Evolutionary conservation across 1,284 basidiomycete genomes (phyloP).

Genomic region (Flammula alnicola): DNA sequence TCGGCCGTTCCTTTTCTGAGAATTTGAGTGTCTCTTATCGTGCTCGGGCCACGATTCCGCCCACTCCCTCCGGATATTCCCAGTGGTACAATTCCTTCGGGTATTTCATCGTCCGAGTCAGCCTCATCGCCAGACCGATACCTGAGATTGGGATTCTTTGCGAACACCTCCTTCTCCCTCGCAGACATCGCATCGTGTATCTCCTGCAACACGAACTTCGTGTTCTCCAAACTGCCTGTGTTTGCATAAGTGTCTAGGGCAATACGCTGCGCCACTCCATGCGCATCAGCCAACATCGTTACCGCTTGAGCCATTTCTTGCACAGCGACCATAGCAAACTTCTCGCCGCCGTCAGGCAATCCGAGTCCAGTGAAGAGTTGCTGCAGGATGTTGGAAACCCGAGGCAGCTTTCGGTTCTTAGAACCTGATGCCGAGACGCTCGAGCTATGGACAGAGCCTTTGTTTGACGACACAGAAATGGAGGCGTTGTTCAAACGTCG

Average conservation of each 20-base stretch:
- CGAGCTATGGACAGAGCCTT: not conserved
- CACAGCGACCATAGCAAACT: conserved; percentile 10
- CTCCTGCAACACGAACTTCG: conserved; percentile 26
- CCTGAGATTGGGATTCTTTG: conserved; percentile 14
- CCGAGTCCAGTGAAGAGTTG: too few relatives aligned
- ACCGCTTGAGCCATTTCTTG: conserved; percentile 8
- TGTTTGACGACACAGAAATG: not conserved
- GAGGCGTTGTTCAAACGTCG: conserved; percentile 2
- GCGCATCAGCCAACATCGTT: conserved; percentile 12
- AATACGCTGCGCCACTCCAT: conserved; percentile 28
- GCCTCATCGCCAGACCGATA: not conserved
- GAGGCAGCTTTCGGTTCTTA: too few relatives aligned
- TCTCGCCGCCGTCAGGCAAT: too few relatives aligned
- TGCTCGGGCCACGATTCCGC: not conserved
- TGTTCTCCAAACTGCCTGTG: conserved; percentile 28
- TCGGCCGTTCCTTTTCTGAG: conserved; percentile 3
- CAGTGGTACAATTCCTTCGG: conserved; percentile 18
- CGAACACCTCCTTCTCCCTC: conserved; percentile 20
- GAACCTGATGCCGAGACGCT: not conserved
- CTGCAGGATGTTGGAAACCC: too few relatives aligned
- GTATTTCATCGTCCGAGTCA: conserved; percentile 14
- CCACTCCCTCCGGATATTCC: not conserved
- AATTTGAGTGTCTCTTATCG: too few relatives aligned
- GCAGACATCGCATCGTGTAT: conserved; percentile 21
- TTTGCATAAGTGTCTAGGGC: conserved; percentile 27